phyloP scores from a whole-genome alignment of 768 basidiomycete genomes.

The Trametes meyenii region DNA sequence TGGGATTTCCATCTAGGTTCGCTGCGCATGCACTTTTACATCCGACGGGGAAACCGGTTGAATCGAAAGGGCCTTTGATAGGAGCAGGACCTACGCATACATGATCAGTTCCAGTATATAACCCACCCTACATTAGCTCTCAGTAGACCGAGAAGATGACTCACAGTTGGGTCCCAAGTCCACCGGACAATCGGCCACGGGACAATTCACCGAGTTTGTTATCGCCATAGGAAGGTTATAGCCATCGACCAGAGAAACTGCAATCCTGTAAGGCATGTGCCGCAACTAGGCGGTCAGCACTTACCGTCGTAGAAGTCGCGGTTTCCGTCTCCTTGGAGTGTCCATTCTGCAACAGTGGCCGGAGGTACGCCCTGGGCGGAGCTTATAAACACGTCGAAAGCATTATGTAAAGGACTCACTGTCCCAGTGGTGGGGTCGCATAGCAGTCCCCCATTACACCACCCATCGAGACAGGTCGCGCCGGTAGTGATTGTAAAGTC shows the following conservation, averaged over 20 bases:
- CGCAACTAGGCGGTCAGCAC: background rate
- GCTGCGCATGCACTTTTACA: slow-evolving; percentile 38
- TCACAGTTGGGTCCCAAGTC: slow-evolving; percentile 36
- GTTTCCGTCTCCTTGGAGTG: slow-evolving; percentile 33
- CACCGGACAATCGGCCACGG: slow-evolving; percentile 33
- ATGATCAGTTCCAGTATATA: background rate
- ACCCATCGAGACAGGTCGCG: slow-evolving; percentile 63
- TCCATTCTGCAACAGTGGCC: slow-evolving; percentile 39
- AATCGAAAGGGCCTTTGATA: slow-evolving; percentile 35
- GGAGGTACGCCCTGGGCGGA: slow-evolving; percentile 36
- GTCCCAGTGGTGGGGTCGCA: slow-evolving; percentile 58
- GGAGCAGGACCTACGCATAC: slow-evolving; percentile 30
- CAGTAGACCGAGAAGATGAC: background rate
- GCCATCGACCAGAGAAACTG: slow-evolving; percentile 32
- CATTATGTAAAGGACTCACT: slow-evolving; percentile 28
- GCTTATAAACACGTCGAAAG: background rate
- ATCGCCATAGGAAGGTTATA: slow-evolving; percentile 37
- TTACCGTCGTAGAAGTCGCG: slow-evolving; percentile 29
- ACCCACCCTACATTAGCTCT: too few relatives aligned
- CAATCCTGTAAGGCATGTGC: background rate
- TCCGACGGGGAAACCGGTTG: slow-evolving; percentile 35
- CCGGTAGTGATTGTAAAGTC: slow-evolving; percentile 52
- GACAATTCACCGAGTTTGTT: slow-evolving; percentile 33
- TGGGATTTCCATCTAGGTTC: slow-evolving; percentile 32
- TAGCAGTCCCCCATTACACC: slow-evolving; percentile 68